Evolutionary conservation across 2,329 filamentous ascomycete genomes (phyloP).

Genomic region (Neonectria magnoliae): DNA sequence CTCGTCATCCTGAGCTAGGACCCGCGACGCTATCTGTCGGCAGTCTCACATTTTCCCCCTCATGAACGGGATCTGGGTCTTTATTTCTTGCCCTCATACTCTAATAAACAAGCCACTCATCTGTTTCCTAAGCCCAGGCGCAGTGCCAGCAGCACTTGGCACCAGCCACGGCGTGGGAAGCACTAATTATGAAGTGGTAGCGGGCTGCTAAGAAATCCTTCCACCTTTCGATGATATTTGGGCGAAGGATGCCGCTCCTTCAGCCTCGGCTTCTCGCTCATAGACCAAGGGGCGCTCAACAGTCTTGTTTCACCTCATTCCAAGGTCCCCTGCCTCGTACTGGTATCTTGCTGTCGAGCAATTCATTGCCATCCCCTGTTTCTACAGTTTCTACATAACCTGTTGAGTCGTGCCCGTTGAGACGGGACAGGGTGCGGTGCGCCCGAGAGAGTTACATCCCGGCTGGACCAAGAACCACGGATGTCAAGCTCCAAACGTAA

Average conservation of each 20-base stretch:
- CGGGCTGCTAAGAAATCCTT: neutral
- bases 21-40: constrained; percentile 8
- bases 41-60: constrained; percentile 8
- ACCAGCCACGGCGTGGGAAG: neutral
- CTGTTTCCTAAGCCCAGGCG: neutral
- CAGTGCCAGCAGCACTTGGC: neutral
- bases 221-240: neutral
- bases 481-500: neutral
- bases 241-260: neutral
- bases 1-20: constrained; percentile 7
- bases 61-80: constrained; percentile 5
- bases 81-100: too few relatives aligned
- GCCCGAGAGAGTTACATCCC: neutral
- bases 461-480: neutral
- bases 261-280: neutral
- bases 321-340: neutral
- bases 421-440: neutral
- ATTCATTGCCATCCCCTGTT: neutral
- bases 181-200: neutral
- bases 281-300: neutral
- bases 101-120: neutral
- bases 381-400: neutral
- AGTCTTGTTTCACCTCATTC: neutral
- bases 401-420: neutral
- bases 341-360: neutral